Evolutionary conservation across 2,329 filamentous ascomycete genomes (phyloP).

Genomic region (Sporothrix brunneoviolacea): DNA sequence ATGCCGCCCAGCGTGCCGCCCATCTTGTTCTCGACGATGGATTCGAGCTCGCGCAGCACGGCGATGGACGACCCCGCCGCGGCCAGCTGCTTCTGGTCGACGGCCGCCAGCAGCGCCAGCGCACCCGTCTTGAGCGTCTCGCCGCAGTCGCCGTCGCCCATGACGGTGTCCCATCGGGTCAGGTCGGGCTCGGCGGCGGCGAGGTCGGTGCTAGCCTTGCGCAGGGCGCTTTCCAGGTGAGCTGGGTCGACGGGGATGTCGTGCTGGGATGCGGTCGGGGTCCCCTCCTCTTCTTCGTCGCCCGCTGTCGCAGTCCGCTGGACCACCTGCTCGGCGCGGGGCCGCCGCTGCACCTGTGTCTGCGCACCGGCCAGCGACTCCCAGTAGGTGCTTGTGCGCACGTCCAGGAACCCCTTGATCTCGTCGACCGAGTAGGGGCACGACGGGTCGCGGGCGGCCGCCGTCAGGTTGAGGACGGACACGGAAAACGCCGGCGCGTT

Average conservation of each 20-base stretch:
- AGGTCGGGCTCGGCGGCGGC: conserved; percentile 55
- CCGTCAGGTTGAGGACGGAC: conserved; percentile 55
- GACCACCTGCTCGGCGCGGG: conserved; percentile 40
- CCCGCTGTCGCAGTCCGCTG: conserved; percentile 28
- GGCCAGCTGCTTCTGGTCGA: conserved; percentile 29
- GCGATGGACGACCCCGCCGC: conserved; percentile 39
- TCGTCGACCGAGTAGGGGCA: conserved; percentile 42
- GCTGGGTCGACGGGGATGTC: conserved; percentile 46
- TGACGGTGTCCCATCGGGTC: conserved; percentile 55
- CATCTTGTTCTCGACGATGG: conserved; percentile 52
- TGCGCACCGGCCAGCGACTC: conserved; percentile 46
- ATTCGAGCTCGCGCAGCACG: conserved; percentile 43
- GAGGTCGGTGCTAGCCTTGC: conserved; percentile 44
- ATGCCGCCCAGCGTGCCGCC: conserved; percentile 47
- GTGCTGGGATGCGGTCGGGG: conserved; percentile 19
- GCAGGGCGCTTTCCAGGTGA: conserved; percentile 49
- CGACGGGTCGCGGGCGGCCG: conserved; percentile 32
- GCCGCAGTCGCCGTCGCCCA: conserved; percentile 62
- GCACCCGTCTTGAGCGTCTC: conserved; percentile 53
- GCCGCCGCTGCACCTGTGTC: conserved; percentile 33
- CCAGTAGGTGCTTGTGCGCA: conserved; percentile 52
- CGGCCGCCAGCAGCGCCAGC: conserved; percentile 39
- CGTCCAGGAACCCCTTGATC: conserved; percentile 59
- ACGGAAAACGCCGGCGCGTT: conserved; percentile 67
- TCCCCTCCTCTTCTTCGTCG: conserved; percentile 25